Conservation (phyloP, 768 basidiomycete genomes). For the Clitopilus hobsonii region DNA sequence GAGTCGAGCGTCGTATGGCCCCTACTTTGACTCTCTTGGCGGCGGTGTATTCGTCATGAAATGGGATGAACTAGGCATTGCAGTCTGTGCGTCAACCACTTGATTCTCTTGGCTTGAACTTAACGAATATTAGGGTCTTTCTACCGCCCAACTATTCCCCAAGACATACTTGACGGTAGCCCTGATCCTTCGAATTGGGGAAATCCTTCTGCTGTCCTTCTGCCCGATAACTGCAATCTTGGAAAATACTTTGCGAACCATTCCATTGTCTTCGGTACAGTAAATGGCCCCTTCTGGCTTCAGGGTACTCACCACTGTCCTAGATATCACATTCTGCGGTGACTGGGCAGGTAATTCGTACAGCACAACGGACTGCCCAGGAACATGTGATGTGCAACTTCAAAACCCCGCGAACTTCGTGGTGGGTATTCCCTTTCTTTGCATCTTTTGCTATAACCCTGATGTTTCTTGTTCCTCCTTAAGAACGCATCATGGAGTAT, state of each 20-base stretch:
- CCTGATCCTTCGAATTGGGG: slow-evolving; percentile 72
- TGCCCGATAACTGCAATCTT: slow-evolving; percentile 51
- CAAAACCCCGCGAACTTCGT: slow-evolving; percentile 70
- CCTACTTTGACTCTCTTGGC: slow-evolving; percentile 70
- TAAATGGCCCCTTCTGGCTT: slow-evolving; percentile 20
- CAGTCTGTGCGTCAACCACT: slow-evolving; percentile 55
- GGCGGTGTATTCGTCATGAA: slow-evolving; percentile 89
- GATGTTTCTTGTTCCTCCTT: slow-evolving; percentile 1
- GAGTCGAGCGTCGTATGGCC: slow-evolving; percentile 81
- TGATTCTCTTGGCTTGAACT: not conserved
- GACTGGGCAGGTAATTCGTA: slow-evolving; percentile 87
- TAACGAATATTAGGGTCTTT: slow-evolving; percentile 62
- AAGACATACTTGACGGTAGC: slow-evolving; percentile 54
- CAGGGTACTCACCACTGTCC: not conserved
- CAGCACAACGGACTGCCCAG: slow-evolving; percentile 67
- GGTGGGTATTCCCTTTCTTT: slow-evolving; percentile 33
- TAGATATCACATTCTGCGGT: slow-evolving; percentile 83
- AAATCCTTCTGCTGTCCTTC: slow-evolving; percentile 56
- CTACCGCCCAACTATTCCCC: slow-evolving; percentile 71
- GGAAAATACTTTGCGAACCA: slow-evolving; percentile 60
- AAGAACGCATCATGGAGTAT: slow-evolving; percentile 85
- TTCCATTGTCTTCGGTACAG: slow-evolving; percentile 72
- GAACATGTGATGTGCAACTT: slow-evolving; percentile 59
- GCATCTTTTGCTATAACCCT: slow-evolving; percentile 4
- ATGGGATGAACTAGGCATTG: slow-evolving; percentile 77